Percentiles rank a stretch among this genome's conserved stretches.
Evolutionary conservation across 164 flowering plant species (phyloP).

Genomic region (Magnolia sinica): DNA sequence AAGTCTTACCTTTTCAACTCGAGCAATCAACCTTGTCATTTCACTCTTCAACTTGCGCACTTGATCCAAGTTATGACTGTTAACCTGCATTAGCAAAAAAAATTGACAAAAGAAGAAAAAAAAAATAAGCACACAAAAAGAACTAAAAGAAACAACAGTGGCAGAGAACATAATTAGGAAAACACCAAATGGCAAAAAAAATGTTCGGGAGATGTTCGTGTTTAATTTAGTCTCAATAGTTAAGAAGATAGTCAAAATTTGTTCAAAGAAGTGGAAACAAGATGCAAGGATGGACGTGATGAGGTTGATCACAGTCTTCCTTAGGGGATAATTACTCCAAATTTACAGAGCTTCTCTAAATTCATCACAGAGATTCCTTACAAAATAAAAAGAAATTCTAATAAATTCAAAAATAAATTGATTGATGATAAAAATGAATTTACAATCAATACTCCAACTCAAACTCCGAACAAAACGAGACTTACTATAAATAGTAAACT

Average conservation of each 20-base stretch:
- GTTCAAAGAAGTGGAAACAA: neutral
- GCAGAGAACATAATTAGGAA: neutral
- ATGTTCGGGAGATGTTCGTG: neutral
- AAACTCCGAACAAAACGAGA: too few relatives aligned
- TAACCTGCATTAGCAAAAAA: slow-evolving; percentile 48
- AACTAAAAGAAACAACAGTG: neutral
- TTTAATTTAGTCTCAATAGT: neutral
- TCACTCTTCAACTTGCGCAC: slow-evolving; percentile 95
- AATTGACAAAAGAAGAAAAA: neutral
- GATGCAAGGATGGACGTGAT: too few relatives aligned
- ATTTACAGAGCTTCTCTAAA: too few relatives aligned
- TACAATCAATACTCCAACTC: too few relatives aligned
- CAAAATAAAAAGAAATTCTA: too few relatives aligned
- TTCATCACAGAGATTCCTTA: too few relatives aligned
- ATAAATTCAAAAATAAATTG: too few relatives aligned
- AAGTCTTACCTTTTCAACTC: slow-evolving; percentile 78
- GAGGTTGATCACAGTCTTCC: too few relatives aligned
- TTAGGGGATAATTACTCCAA: too few relatives aligned
- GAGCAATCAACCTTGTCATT: slow-evolving; percentile 89
- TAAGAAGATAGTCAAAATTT: neutral
- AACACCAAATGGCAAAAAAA: too few relatives aligned
- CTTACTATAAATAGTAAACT: too few relatives aligned
- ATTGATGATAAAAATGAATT: too few relatives aligned
- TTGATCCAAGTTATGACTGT: slow-evolving; percentile 89
- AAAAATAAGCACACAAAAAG: neutral